Conservation (phyloP, 805 yeast genomes). For the Candida ulmi region DNA sequence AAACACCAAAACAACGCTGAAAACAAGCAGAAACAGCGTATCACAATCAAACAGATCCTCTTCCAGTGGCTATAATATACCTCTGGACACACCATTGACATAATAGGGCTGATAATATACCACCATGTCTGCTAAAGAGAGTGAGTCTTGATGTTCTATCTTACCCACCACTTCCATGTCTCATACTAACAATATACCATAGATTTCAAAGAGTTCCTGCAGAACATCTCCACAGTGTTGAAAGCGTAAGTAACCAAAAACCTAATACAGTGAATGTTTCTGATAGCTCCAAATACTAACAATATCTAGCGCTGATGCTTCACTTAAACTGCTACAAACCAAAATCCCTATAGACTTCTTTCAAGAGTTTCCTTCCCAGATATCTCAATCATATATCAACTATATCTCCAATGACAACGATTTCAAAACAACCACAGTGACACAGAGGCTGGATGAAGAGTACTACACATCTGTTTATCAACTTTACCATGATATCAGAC, state of each 20-base stretch:
- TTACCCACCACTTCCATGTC: too few species aligned
- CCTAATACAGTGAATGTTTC: not conserved
- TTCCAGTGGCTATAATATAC: too few species aligned
- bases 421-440: constrained; percentile 33
- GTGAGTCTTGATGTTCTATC: not conserved
- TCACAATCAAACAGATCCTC: too few species aligned
- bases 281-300: not conserved
- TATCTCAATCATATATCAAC: constrained; percentile 4
- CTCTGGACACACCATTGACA: too few species aligned
- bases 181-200: too few species aligned
- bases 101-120: too few species aligned
- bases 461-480: constrained; percentile 43
- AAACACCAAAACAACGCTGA: too few species aligned
- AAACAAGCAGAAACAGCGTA: too few species aligned
- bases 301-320: constrained; percentile 10
- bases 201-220: constrained; percentile 6
- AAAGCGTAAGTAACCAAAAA: constrained; percentile 3
- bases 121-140: not conserved
- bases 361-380: constrained; percentile 14
- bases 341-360: constrained; percentile 13
- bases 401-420: constrained; percentile 4
- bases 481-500: constrained; percentile 61
- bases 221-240: constrained; percentile 2
- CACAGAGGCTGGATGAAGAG: constrained; percentile 30
- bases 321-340: constrained; percentile 9